Base-by-base conservation (phyloP, 179 eudicot genomes). In the Camellia oleifera region DNA sequence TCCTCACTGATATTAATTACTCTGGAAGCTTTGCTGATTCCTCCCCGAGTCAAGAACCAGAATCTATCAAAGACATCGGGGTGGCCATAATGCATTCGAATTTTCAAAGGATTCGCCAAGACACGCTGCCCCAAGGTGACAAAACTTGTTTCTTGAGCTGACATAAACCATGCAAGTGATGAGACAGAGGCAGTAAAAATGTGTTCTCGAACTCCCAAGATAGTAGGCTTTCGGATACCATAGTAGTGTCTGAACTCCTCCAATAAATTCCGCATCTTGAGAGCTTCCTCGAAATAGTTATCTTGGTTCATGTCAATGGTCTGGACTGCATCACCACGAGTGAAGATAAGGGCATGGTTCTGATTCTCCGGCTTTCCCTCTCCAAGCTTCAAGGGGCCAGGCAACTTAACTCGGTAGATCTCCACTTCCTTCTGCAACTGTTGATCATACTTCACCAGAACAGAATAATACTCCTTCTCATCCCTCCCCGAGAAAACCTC, bases 1-100 rank as follows among this genome's bases (percentile, higher is more conserved):
- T 95, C 98, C 85, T 95, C 98, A 83, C 97, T 95, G 77, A 95
- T 91, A 87, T 95, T 95, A 70, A 95, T 93, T 78, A 92, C 94
- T 83, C 90, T 85, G 17, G 98, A 95, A 67, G 97, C 98, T 87
- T 95, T 95, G 81, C 98, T 95, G 78, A 95, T 79, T 68, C 98
- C 98, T 72, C 98, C 98, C 70, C 98, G 88, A 48, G 96, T 89
- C 79, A 95, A 72, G 82, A 93, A 93, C 97, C 97, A 95, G 82
- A 95, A 92, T 80, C 98, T 86, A 79, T 95, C 97, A 83, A 95
- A 93, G 7, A 95, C 97, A 83, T 95, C 98, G 9, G 98, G 98
- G 78, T 95, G 98, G 57, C 98, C 98, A 85, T 95, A 95, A 85
- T 95, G 98, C 94, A 95, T 90, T 12, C 98, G 86, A 54, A 95